phyloP scores from a whole-genome alignment of 2,329 filamentous ascomycete genomes.

The Aspergillus sp. region DNA sequence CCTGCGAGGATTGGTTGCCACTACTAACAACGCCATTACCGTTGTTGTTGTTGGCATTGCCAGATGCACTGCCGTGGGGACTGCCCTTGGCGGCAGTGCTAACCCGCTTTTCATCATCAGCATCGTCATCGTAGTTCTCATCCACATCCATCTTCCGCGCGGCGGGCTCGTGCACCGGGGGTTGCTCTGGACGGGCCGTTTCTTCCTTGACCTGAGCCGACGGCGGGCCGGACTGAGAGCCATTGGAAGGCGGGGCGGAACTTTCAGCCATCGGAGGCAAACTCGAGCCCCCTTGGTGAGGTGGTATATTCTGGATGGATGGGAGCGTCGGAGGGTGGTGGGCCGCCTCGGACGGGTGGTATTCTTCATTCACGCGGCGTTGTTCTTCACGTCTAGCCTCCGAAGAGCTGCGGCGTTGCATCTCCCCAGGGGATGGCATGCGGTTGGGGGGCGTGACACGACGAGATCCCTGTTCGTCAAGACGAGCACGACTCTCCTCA shows the following conservation, averaged over 20 bases:
- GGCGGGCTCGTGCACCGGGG: conserved; percentile 65
- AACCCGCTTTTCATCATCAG: conserved; percentile 65
- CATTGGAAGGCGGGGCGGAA: conserved; percentile 32
- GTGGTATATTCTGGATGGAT: conserved; percentile 41
- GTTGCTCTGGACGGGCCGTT: conserved; percentile 37
- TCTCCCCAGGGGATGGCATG: conserved; percentile 58
- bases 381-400: conserved; percentile 60
- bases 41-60: conserved; percentile 16
- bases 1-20: conserved; percentile 20
- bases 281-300: conserved; percentile 41
- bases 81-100: conserved; percentile 26
- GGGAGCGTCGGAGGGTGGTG: conserved; percentile 65
- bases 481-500: conserved; percentile 75
- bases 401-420: conserved; percentile 69
- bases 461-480: conserved; percentile 76
- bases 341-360: conserved; percentile 86
- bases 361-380: conserved; percentile 66
- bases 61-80: conserved; percentile 24
- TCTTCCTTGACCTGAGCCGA: conserved; percentile 50
- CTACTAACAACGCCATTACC: conserved; percentile 8
- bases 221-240: conserved; percentile 32
- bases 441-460: conserved; percentile 53
- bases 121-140: conserved; percentile 93
- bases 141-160: conserved; percentile 95
- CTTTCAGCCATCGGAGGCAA: conserved; percentile 49